Percentiles rank a stretch among this genome's conserved stretches.
Evolutionary conservation across 257 asterid genomes (phyloP).

Genomic region (Lithospermum erythrorhizon): DNA sequence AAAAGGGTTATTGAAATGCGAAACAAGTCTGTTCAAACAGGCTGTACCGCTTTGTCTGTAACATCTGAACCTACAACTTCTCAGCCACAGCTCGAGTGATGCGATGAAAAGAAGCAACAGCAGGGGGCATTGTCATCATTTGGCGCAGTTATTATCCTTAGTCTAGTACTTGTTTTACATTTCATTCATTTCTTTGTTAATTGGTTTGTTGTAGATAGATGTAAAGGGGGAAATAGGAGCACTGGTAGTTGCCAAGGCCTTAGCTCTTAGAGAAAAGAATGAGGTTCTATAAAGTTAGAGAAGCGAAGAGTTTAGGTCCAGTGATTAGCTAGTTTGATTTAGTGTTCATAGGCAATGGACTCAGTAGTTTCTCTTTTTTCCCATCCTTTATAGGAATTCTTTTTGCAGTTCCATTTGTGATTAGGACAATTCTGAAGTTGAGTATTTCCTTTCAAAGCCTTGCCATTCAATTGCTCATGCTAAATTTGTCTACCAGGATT

Average conservation of each 20-base stretch:
- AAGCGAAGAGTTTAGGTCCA: conserved; percentile 16
- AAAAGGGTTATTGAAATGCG: conserved; percentile 55
- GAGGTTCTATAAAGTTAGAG: conserved; percentile 3
- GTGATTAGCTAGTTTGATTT: conserved; percentile 13
- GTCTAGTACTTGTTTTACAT: conserved; percentile 6
- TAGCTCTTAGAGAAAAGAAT: conserved; percentile 15
- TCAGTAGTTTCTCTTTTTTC: conserved; percentile 13
- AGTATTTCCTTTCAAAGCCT: neutral
- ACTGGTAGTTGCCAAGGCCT: conserved; percentile 17
- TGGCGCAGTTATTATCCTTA: neutral
- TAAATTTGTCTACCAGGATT: neutral
- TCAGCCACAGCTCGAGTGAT: conserved; percentile 12
- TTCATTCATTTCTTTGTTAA: conserved; percentile 21
- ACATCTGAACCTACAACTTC: conserved; percentile 5
- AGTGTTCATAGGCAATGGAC: conserved; percentile 12
- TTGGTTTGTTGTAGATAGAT: conserved; percentile 37
- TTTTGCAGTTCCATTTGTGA: conserved; percentile 8
- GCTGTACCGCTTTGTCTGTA: neutral
- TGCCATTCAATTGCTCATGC: conserved; percentile 1
- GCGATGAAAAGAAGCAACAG: too few species aligned
- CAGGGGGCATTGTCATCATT: too few species aligned
- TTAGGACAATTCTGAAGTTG: conserved; percentile 2
- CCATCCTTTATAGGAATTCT: conserved; percentile 18
- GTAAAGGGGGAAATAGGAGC: conserved; percentile 20
- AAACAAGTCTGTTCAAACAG: conserved; percentile 7